Evolutionary conservation across 108 stramenopile species (phyloP), one percentile per base, ranked within the genome.

Genomic region (Chaetoceros tenuissimus): DNA sequence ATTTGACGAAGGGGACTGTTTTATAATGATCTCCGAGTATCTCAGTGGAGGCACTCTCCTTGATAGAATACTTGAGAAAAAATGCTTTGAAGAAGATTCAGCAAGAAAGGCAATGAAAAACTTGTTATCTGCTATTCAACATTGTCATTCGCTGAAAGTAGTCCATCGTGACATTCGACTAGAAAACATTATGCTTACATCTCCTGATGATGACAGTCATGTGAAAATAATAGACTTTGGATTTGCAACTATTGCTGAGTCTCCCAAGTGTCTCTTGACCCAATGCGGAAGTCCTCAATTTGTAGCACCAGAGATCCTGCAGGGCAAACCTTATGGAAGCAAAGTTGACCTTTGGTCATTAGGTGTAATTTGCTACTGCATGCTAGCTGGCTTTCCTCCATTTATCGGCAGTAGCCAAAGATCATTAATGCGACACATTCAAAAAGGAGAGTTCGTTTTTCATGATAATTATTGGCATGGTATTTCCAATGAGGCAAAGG

Each of bases 191-290:
- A 57, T 74, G 16, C 74, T 80, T 24, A 52, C 53, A 63, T 80
- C 77, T 45, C 72, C 68, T 44, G 64, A 75, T 29, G 82, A 89
- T 53, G 94, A 97, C 57, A 82, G 89, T 21, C 63, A 71, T 1
- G 89, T 99, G 64, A 99, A 99, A 71, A 85, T 99, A 59, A 97
- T 96, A 18, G 98, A 99, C 65, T 99, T 99, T 65, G 98, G 98
- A 18, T 96, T 99, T 56, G 96, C 96, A 43, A 96, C 97, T 66
- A 78, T 79, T 31, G 68, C 78, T 23, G 62, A 69, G 3, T 72
- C 69, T 24, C 87, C 85, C 31, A 82, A 82, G 10, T 74, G 74
- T 3, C 72, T 96, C 21, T 81, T 77, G n/a, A 96, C 95, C 0
- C 92, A 93, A 64, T 96, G 95, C 60, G 95, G 95, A 28, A 96